Evolutionary conservation across 23 red algal species (phyloP), one percentile per base, ranked within the genome.

Genomic region (Agarophyton chilense): DNA sequence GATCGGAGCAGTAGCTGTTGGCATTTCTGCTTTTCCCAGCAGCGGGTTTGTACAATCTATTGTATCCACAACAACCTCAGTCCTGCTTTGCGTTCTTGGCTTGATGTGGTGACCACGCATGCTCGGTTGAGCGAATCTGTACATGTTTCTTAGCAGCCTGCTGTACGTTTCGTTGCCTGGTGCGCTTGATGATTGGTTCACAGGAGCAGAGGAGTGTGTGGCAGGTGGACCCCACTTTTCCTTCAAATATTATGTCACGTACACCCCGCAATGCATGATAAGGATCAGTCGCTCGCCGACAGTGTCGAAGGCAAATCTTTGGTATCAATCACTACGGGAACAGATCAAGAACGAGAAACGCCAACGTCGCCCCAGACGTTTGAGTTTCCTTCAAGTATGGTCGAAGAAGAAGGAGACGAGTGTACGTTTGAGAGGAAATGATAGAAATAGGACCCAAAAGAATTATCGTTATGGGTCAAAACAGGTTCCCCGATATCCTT

Each of bases 231-330:
- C 91, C 10, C 91, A 94, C 70, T 94, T 94, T 61, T 79, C 80
- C 40, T 80, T 94, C 28, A 94, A 70, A 1, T 94, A 86, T 57
- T 94, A 94, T 45, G 79, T 94, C 6, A 86, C 91, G 2, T 94
- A 86, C 42, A 55, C 34, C 22, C 77, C 4, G 17, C 35, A 16
- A 18, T 10, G 8, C 1, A 25, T 79, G 0, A 17, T 9, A 50
- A 80, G 0, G 77, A 80, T 60, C 16, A 58, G 18, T 24, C 77
- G 18, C 21, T 80, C 26, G 77, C 68, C 12, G 9, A 7, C 43
- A 80, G 76, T 43, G 55, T 1, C 13, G 76, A 21, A 1, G 52
- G 19, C 35, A 13, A 60, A 21, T 80, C 76, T 45, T 25, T 80
- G n/a, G 31, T 52, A 0, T 80, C 76, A 22, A 61, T 80, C 49